Evolutionary conservation across 1,284 basidiomycete genomes (phyloP).

Genomic region (Cerioporus squamosus): DNA sequence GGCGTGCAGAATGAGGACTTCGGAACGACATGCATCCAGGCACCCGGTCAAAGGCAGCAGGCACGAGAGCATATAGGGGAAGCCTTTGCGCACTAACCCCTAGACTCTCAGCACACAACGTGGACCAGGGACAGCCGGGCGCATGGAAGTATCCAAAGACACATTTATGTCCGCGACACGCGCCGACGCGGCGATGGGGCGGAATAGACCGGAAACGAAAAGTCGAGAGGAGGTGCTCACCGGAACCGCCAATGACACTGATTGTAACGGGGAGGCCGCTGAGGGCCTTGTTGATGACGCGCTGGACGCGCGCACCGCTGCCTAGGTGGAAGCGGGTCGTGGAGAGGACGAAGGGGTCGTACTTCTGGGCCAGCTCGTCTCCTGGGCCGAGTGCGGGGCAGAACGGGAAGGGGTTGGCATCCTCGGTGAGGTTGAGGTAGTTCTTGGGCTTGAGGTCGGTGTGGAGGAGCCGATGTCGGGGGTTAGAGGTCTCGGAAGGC

Average conservation of each 20-base stretch:
- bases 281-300: conserved; percentile 84
- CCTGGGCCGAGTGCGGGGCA: conserved; percentile 87
- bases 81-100: conserved; percentile 12
- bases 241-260: conserved; percentile 87
- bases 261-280: conserved; percentile 89
- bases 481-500: conserved; percentile 37
- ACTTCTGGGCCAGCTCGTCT: conserved; percentile 78
- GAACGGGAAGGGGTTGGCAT: conserved; percentile 80
- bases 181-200: not conserved
- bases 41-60: conserved; percentile 5
- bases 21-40: conserved; percentile 3
- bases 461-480: conserved; percentile 46
- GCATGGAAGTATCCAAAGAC: not conserved
- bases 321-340: conserved; percentile 83
- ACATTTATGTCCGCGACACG: not conserved
- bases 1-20: not conserved
- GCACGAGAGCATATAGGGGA: conserved; percentile 1
- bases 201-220: conserved; percentile 3
- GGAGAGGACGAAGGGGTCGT: conserved; percentile 77
- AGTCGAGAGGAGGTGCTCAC: conserved; percentile 48
- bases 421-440: conserved; percentile 62
- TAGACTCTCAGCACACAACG: not conserved
- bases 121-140: conserved; percentile 1
- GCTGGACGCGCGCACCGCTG: conserved; percentile 82
- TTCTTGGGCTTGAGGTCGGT: conserved; percentile 66